Evolutionary conservation across 441 rosid species (phyloP).

Genomic region (Pelargonium citronellum): DNA sequence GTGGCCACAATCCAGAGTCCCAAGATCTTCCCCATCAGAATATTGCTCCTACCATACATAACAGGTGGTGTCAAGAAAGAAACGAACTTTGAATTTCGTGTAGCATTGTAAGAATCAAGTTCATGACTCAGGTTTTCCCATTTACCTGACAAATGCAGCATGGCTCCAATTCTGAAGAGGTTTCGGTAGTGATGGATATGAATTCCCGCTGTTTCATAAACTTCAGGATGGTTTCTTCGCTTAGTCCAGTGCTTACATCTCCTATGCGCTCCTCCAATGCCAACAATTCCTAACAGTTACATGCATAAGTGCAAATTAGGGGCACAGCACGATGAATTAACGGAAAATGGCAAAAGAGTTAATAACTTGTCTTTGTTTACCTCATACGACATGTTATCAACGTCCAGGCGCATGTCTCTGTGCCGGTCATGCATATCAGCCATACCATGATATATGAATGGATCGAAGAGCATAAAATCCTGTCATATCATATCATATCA

Average conservation of each 20-base stretch:
- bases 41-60: slow-evolving; percentile 55
- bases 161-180: slow-evolving; percentile 49
- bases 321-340: not conserved
- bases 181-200: slow-evolving; percentile 22
- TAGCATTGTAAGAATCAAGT: too few relatives aligned
- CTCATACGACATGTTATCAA: slow-evolving; percentile 96
- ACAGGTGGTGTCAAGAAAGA: not conserved
- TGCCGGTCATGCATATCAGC: slow-evolving; percentile 71
- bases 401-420: slow-evolving; percentile 93
- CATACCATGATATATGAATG: slow-evolving; percentile 47
- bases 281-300: slow-evolving; percentile 53
- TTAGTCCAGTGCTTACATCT: slow-evolving; percentile 70
- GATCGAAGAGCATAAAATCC: slow-evolving; percentile 54
- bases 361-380: slow-evolving; percentile 26
- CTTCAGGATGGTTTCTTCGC: slow-evolving; percentile 53
- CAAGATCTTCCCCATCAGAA: slow-evolving; percentile 56
- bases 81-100: too few relatives aligned
- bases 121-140: too few relatives aligned
- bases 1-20: slow-evolving; percentile 76
- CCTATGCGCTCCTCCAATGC: slow-evolving; percentile 83
- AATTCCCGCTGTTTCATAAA: slow-evolving; percentile 46
- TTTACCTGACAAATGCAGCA: slow-evolving; percentile 83
- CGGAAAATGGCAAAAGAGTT: not conserved
- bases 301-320: not conserved
- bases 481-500: too few relatives aligned